Percentiles rank a stretch among this genome's conserved stretches.
These are phyloP conservation scores for Talaromyces pinophilus DNA, from an alignment of 2,329 filamentous ascomycete species.

Conservation along the genomic window DNA sequence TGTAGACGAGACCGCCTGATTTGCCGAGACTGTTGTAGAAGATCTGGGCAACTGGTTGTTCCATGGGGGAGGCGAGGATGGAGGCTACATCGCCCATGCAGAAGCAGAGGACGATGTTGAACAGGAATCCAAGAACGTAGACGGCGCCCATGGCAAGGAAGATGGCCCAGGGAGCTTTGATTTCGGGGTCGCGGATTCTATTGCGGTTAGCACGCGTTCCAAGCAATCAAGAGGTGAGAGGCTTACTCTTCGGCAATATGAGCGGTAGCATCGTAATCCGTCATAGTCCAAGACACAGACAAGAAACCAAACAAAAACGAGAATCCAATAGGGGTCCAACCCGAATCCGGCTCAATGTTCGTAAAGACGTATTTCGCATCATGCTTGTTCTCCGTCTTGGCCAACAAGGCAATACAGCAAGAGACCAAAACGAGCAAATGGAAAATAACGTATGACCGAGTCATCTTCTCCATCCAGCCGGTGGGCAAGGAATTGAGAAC, in stretches of 20 bases:
- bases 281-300: conserved; percentile 63
- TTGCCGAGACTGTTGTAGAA: conserved; percentile 60
- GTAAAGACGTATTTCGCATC: conserved; percentile 58
- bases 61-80: conserved; percentile 50
- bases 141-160: conserved; percentile 58
- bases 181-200: conserved; percentile 51
- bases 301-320: conserved; percentile 63
- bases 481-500: conserved; percentile 59
- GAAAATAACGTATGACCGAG: conserved; percentile 60
- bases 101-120: conserved; percentile 61
- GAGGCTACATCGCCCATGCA: conserved; percentile 55
- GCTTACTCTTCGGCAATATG: conserved; percentile 54
- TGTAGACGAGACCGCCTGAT: conserved; percentile 55
- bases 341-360: conserved; percentile 53
- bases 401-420: conserved; percentile 55
- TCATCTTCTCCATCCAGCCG: conserved; percentile 59
- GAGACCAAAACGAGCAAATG: conserved; percentile 48
- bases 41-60: conserved; percentile 59
- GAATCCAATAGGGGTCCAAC: conserved; percentile 58
- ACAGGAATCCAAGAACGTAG: conserved; percentile 57
- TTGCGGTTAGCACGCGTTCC: conserved; percentile 26
- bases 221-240: background rate
- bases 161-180: conserved; percentile 59
- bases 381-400: conserved; percentile 45
- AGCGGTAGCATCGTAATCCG: conserved; percentile 53